phyloP scores from a whole-genome alignment of 257 asterid genomes.

The Fraxinus quadrangulata region DNA sequence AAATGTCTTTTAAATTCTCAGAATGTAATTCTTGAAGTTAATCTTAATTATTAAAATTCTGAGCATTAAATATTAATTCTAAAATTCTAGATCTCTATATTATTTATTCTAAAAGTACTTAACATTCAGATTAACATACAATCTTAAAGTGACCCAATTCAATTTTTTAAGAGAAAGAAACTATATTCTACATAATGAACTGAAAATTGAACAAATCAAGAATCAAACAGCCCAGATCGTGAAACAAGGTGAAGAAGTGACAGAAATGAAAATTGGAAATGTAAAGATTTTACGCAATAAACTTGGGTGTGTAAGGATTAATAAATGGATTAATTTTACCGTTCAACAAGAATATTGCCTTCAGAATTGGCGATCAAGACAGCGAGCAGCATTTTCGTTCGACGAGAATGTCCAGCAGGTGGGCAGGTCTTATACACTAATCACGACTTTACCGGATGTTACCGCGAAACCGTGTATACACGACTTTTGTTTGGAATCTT shows the following conservation, averaged over 20 bases:
- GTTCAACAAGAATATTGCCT: slow-evolving; percentile 57
- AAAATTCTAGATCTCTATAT: not conserved
- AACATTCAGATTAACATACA: not conserved
- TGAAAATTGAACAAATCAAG: not conserved
- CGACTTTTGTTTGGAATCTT: not conserved
- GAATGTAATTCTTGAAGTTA: not conserved
- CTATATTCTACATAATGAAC: not conserved
- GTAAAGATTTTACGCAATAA: not conserved
- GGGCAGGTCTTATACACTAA: not conserved
- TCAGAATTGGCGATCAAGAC: slow-evolving; percentile 51
- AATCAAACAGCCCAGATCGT: not conserved
- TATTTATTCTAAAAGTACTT: not conserved
- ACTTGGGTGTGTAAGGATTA: not conserved
- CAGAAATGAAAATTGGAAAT: not conserved
- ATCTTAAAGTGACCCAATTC: not conserved
- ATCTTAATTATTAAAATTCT: not conserved
- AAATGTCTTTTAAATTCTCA: not conserved
- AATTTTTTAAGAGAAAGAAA: not conserved
- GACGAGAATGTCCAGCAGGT: not conserved
- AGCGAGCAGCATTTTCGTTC: slow-evolving; percentile 41
- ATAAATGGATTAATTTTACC: slow-evolving; percentile 24
- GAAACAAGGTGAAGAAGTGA: not conserved
- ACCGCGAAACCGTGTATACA: not conserved
- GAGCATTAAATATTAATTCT: not conserved
- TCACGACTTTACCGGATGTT: not conserved